phyloP scores from a whole-genome alignment of 2,329 filamentous ascomycete genomes.

The Sporothrix protearum region DNA sequence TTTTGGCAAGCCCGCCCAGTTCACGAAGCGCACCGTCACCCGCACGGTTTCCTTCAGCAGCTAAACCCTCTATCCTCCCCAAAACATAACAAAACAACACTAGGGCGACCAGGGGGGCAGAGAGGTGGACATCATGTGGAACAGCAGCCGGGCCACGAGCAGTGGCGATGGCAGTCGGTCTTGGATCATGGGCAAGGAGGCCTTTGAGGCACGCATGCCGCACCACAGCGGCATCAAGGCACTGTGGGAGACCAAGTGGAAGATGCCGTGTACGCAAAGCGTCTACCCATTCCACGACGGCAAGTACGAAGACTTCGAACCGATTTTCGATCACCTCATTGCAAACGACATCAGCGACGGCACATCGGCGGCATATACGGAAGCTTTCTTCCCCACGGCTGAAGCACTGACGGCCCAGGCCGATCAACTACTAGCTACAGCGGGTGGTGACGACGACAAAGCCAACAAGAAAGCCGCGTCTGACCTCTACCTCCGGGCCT shows the following conservation, averaged over 20 bases:
- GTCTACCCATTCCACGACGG: slow-evolving; percentile 75
- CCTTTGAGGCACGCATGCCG: slow-evolving; percentile 46
- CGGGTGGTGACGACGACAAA: slow-evolving; percentile 26
- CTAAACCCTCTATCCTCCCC: not conserved
- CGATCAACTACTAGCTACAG: slow-evolving; percentile 36
- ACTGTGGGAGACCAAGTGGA: slow-evolving; percentile 76
- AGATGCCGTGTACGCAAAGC: slow-evolving; percentile 59
- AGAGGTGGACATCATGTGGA: not conserved
- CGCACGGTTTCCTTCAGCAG: slow-evolving; percentile 30
- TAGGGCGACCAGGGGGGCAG: not conserved
- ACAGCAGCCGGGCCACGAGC: not conserved
- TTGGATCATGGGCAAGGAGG: slow-evolving; percentile 45
- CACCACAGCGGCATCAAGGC: slow-evolving; percentile 59
- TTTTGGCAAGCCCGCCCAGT: slow-evolving; percentile 30
- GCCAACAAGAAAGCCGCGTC: slow-evolving; percentile 50
- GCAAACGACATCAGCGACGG: slow-evolving; percentile 61
- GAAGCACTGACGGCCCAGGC: slow-evolving; percentile 53
- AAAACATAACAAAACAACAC: not conserved
- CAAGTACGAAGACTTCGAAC: slow-evolving; percentile 63
- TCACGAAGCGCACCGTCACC: slow-evolving; percentile 36
- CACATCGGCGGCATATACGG: slow-evolving; percentile 62
- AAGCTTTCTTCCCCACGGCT: slow-evolving; percentile 59
- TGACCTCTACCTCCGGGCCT: slow-evolving; percentile 65
- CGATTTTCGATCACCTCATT: slow-evolving; percentile 63
- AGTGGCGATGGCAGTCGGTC: slow-evolving; percentile 18